Base-by-base conservation (phyloP, 1,284 basidiomycete species). In the Puccinia sorghi region DNA sequence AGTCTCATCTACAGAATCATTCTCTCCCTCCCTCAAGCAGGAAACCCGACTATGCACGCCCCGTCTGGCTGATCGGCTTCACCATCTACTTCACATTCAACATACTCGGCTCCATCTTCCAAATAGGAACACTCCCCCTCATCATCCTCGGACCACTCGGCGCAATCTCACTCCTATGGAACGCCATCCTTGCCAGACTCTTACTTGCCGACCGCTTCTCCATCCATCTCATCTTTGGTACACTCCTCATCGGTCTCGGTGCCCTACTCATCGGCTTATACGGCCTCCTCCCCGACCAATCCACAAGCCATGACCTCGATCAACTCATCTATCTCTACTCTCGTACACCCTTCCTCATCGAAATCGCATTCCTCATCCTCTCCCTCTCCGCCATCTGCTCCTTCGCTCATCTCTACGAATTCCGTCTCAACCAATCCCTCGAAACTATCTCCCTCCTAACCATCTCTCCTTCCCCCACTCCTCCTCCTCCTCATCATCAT, bases 111-210 rank as follows among this genome's bases (percentile, higher is more conserved):
- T 94, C 93, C 1, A 86, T 97, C 39, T 93, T 97, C 82, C 95
- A 97, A 86, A 94, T 98, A 74, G 94, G 93, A 7, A 93, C 94
- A 0, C 88, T 98, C 12, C 93, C 93, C 6, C 92, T 96, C 81
- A 93, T 95, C 79, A 93, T 96, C 79, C 90, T 95, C 66, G 93
- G 81, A 0, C 94, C 94, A 0, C 88, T 98, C 1, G 95, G 95
- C 25, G 95, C 94, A 0, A 92, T 88, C 61, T 80, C 80, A 74
- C 89, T 98, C 46, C 88, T 97, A 32, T 97, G 93, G 92, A 98
- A 98, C 85, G 93, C 93, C 3, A 90, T 97, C 82, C 94, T 97
- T 81, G 94, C 94, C 12, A 88, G 90, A 39, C 84, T 96, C 70
- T 88, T 97, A 56, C 88, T 97, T 25, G 92, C 93, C 54, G 94